phyloP scores from a whole-genome alignment of 306 rosid genomes.

The Senna tora region DNA sequence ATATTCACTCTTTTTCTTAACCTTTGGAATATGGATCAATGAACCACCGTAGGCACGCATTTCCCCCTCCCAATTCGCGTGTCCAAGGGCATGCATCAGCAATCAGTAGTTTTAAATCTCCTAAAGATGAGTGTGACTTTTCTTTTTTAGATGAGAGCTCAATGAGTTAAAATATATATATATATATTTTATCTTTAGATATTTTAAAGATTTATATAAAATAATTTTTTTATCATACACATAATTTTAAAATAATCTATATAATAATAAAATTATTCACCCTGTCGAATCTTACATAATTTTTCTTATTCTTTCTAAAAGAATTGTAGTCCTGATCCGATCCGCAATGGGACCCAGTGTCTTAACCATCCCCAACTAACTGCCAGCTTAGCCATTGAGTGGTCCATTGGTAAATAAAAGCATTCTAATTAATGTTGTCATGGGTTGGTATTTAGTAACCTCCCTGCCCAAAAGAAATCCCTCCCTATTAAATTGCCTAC shows the following conservation, averaged over 20 bases:
- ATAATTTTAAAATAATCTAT: no score
- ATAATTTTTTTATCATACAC: no score
- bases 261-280: no score
- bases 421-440: slow-evolving; percentile 38
- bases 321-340: slow-evolving; percentile 17
- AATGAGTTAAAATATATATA: no score
- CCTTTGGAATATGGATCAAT: not conserved
- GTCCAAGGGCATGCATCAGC: slow-evolving; percentile 1
- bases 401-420: slow-evolving; percentile 34
- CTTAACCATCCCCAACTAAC: slow-evolving; percentile 50
- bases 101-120: slow-evolving; percentile 8
- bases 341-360: slow-evolving; percentile 46
- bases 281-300: not conserved
- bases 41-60: not conserved
- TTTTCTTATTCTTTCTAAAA: no score
- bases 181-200: no score
- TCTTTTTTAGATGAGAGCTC: not conserved
- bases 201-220: no score
- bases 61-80: slow-evolving; percentile 3
- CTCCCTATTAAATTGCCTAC: not conserved
- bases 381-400: slow-evolving; percentile 37
- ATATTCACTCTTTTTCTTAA: not conserved
- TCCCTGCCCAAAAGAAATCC: not conserved
- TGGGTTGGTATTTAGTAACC: slow-evolving; percentile 33
- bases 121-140: slow-evolving; percentile 11